These are phyloP conservation scores for Phytophthora idaei DNA, from an alignment of 352 stramenopile species.

Conservation along the genomic window DNA sequence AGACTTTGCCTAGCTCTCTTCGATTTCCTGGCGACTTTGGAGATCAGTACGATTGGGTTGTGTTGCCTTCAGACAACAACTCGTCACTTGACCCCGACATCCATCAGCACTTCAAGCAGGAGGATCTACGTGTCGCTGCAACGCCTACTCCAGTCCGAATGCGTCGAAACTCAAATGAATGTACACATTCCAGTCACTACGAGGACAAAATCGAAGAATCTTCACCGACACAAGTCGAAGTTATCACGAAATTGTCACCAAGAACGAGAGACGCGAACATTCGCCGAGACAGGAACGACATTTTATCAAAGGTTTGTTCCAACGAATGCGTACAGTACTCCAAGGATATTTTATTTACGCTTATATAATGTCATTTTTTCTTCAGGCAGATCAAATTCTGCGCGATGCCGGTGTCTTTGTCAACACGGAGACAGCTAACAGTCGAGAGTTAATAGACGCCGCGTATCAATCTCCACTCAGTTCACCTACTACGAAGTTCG, in stretches of 20 bases:
- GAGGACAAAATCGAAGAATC: conserved; percentile 2
- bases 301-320: conserved; percentile 40
- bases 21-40: conserved; percentile 35
- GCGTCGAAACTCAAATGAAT: conserved; percentile 19
- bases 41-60: conserved; percentile 42
- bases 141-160: conserved; percentile 4
- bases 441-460: conserved; percentile 9
- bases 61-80: conserved; percentile 25
- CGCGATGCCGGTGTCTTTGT: conserved; percentile 45
- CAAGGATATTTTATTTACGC: background rate
- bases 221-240: conserved; percentile 1
- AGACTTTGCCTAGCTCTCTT: conserved; percentile 57
- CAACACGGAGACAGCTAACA: conserved; percentile 10
- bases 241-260: conserved; percentile 18
- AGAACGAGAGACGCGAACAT: conserved; percentile 38
- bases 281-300: conserved; percentile 37
- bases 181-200: conserved; percentile 1
- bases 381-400: conserved; percentile 54
- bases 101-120: conserved; percentile 20
- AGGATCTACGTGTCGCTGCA: conserved; percentile 33
- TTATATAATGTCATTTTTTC: background rate
- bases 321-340: background rate
- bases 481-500: conserved; percentile 13
- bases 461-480: conserved; percentile 16
- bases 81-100: conserved; percentile 4